Evolutionary conservation across 2,329 filamentous ascomycete species (phyloP), one percentile per base, ranked within the genome.

Genomic region (Penicillium sp.): DNA sequence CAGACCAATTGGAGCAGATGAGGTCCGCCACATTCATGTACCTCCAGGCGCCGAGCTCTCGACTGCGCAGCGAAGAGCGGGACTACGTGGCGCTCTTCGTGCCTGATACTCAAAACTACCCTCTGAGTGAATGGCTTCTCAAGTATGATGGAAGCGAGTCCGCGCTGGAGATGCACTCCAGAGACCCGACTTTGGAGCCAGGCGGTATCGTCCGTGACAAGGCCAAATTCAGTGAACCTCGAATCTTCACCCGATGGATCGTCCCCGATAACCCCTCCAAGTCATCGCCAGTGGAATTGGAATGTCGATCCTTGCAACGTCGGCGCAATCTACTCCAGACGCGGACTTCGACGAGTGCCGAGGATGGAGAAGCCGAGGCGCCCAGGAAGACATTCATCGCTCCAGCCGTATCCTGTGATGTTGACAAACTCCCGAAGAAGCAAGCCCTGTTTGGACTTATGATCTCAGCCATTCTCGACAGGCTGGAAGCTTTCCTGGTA

Each of bases 381-480:
- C 43, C 56, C 1, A 70, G 67, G 47, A 56, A 50, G 27, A 27
- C 58, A 1, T 56, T 58, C 36, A 27, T 61, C 7, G 18, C 70
- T 2, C 55, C 67, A 29, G 69, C 66, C 2, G 52, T 48, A 0
- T 45, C 51, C 7, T 75, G 72, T 40, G 66, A 65, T 1, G 59
- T 75, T 21, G 75, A 79, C 40, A 72, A 67, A 18, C 65, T 85
- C 1, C 81, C 83, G 1, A 60, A 71, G 0, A 56, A 63, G 11
- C 80, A 80, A 58, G 73, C 79, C 0, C 67, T 77, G 16, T 76
- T 85, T 56, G 80, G 81, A 0, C 71, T 87, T 49, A 78, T 94
- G 36, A 80, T 94, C 5, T 91, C 92, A 0, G 86, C 86, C 0
- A 84, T 97, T 34, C 75, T 89, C 14, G 84, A 91, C 60, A 83